phyloP scores from a whole-genome alignment of 352 stramenopile genomes.

The Globisporangium orthogonon region DNA sequence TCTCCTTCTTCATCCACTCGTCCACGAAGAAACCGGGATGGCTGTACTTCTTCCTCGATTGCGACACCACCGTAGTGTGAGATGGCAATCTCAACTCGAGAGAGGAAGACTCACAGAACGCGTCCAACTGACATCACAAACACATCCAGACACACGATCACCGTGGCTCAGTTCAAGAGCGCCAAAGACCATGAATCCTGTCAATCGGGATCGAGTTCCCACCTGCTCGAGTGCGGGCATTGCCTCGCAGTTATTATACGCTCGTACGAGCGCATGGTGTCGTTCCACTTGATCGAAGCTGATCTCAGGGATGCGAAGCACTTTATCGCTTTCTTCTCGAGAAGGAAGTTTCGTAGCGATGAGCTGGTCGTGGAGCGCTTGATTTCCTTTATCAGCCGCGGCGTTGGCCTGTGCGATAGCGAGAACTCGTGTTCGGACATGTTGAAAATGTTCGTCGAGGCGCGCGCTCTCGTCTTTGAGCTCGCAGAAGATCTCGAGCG shows the following conservation, averaged over 20 bases:
- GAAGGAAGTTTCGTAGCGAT: slow-evolving; percentile 13
- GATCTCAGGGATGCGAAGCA: slow-evolving; percentile 15
- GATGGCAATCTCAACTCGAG: background rate
- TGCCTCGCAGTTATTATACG: slow-evolving; percentile 30
- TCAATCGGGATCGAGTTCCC: background rate
- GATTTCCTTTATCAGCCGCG: background rate
- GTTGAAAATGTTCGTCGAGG: slow-evolving; percentile 21
- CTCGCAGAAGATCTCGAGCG: slow-evolving; percentile 46
- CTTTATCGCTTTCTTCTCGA: slow-evolving; percentile 18
- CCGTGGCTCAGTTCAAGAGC: background rate
- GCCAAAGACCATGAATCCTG: background rate
- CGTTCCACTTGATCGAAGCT: slow-evolving; percentile 5
- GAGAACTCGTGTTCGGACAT: slow-evolving; percentile 26
- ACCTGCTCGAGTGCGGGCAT: slow-evolving; percentile 40
- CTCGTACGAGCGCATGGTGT: slow-evolving; percentile 15
- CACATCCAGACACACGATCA: background rate
- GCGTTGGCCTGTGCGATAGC: slow-evolving; percentile 17
- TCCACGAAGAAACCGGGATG: slow-evolving; percentile 53
- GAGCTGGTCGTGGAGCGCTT: slow-evolving; percentile 5
- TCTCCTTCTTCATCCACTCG: slow-evolving; percentile 50
- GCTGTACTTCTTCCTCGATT: slow-evolving; percentile 47
- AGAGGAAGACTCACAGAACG: slow-evolving; percentile 17
- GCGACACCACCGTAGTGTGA: slow-evolving; percentile 2
- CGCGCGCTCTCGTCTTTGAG: slow-evolving; percentile 29
- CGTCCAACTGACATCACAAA: slow-evolving; percentile 20